Evolutionary conservation across 2,329 filamentous ascomycete genomes (phyloP), one percentile per base, ranked within the genome.

Genomic region (Akanthomyces dipterigenus): DNA sequence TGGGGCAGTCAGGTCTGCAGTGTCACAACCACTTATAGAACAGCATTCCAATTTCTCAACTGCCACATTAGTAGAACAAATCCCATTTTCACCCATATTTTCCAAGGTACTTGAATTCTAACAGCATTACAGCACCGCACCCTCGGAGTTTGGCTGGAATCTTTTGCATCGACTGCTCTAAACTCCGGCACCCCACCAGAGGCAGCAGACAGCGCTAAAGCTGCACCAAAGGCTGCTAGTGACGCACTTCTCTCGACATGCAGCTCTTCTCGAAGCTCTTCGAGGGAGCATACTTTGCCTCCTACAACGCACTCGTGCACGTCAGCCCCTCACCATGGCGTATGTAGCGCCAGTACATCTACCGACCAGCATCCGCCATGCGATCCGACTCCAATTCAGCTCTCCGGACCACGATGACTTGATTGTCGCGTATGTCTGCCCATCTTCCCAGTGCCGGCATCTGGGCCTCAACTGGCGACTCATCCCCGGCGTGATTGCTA

Each of bases 331-430:
- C 65, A 70, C 53, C 61, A 99, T 99, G 95, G 90, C 95, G 57
- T 99, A 98, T 74, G 80, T 99, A 70, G 92, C 91, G 64, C 93
- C 95, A 43, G 95, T 99, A 62, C 95, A 99, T 75, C 84, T 88
- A 68, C 89, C 95, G 26, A 97, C 91, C 73, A 96, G 91, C 78
- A 87, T 97, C 65, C 87, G 93, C 60, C 90, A 96, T 82, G 93
- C 93, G 16, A 75, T 98, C 66, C 90, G 88, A 71, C 82, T 93
- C 63, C 87, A 86, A 68, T 88, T 98, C 68, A 79, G 96, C 56
- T 82, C 84, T 48, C 77, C 85, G 5, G 85, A 90, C 55, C 85
- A 92, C 64, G 89, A 96, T 69, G 92, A 90, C 68, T 80, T 99
- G 64, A 86, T 97, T 58, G 81, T 97, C 70, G 91, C 92, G 93